Conservation (phyloP, 331 rosid species). For the Dryas integrifolia region DNA sequence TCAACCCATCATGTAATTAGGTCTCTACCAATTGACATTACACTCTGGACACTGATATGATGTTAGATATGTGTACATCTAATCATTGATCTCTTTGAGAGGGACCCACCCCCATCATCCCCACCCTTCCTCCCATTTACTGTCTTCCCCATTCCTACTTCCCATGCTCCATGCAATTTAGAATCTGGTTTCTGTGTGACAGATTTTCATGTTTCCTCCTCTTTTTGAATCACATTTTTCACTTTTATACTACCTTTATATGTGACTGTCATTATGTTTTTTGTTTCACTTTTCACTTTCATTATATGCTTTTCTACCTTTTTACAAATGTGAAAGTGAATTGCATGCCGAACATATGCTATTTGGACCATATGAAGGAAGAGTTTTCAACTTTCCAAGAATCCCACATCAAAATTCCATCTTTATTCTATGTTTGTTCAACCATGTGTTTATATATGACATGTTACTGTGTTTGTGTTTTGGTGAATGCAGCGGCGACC, state of each 20-base stretch:
- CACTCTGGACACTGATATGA: slow-evolving; percentile 29
- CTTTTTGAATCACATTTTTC: slow-evolving; percentile 3
- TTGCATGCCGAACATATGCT: neutral
- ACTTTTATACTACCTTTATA: neutral
- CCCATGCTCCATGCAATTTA: slow-evolving; percentile 41
- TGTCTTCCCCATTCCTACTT: slow-evolving; percentile 23
- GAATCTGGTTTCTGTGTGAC: slow-evolving; percentile 10
- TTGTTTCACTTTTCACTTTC: neutral
- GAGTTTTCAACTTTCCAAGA: neutral
- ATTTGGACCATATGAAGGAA: neutral
- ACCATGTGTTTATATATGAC: neutral
- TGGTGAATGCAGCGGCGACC: slow-evolving; percentile 75
- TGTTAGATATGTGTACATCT: slow-evolving; percentile 13
- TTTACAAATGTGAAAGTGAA: neutral
- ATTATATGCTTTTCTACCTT: neutral
- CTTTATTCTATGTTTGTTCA: neutral
- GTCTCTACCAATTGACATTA: slow-evolving; percentile 25
- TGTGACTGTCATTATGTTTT: neutral
- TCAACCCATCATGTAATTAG: slow-evolving; percentile 19
- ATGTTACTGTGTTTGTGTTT: neutral
- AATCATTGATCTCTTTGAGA: slow-evolving; percentile 33
- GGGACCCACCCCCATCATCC: neutral
- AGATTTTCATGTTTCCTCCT: neutral
- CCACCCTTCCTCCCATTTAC: neutral
- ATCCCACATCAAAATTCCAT: neutral